A percentile compares a stretch with the other conserved stretches of the same genome.
These are phyloP conservation scores for Heracleum sosnowskyi DNA, from an alignment of 129 eudicot genomes.

Conservation along the genomic window DNA sequence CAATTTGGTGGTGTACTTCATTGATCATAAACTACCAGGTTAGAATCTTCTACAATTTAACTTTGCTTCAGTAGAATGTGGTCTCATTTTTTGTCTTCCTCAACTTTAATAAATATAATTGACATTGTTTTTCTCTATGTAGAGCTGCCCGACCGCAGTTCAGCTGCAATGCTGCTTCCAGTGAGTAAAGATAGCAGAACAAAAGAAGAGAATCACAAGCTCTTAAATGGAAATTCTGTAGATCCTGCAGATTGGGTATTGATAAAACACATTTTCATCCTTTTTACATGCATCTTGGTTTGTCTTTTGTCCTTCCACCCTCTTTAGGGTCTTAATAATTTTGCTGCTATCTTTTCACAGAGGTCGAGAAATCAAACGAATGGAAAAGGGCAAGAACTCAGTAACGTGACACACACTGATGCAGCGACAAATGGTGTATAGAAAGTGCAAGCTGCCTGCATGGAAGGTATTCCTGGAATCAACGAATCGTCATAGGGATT, in stretches of 20 bases:
- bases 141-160: slow-evolving; percentile 84
- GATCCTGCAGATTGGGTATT: slow-evolving; percentile 78
- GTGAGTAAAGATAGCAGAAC: slow-evolving; percentile 62
- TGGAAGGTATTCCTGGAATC: background rate
- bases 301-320: background rate
- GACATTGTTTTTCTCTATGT: slow-evolving; percentile 12
- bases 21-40: slow-evolving; percentile 90
- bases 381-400: slow-evolving; percentile 61
- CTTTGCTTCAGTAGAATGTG: too few species aligned
- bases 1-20: slow-evolving; percentile 83
- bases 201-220: slow-evolving; percentile 81
- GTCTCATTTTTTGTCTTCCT: background rate
- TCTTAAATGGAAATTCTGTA: slow-evolving; percentile 75
- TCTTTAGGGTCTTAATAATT: background rate
- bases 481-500: background rate
- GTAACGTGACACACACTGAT: slow-evolving; percentile 42
- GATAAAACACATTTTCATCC: background rate
- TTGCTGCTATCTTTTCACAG: slow-evolving; percentile 33
- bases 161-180: slow-evolving; percentile 52
- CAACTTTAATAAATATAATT: background rate
- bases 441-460: slow-evolving; percentile 21
- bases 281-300: background rate
- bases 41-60: background rate
- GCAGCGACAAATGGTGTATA: slow-evolving; percentile 40
- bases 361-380: slow-evolving; percentile 68